Percentiles rank a stretch among this genome's conserved stretches.
Conservation (phyloP, 257 asterid species). For the Gentiana straminea region DNA sequence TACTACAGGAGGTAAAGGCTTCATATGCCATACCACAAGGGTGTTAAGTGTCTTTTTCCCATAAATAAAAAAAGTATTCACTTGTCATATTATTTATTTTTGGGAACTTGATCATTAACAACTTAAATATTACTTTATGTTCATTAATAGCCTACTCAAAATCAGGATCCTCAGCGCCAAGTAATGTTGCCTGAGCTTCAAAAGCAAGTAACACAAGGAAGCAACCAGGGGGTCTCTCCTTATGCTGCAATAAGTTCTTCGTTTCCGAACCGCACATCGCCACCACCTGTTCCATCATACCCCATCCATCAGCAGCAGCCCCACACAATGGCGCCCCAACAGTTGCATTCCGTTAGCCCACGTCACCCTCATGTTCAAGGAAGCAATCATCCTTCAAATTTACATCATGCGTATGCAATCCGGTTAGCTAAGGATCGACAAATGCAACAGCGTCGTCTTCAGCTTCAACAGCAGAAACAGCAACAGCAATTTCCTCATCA, state of each 20-base stretch:
- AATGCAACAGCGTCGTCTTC: conserved; percentile 45
- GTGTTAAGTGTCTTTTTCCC: too few species aligned
- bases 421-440: conserved; percentile 83
- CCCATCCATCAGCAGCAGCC: conserved; percentile 34
- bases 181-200: conserved; percentile 54
- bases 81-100: not conserved
- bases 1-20: too few species aligned
- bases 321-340: conserved; percentile 26
- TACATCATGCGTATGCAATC: conserved; percentile 29
- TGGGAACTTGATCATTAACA: not conserved
- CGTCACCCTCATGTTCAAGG: conserved; percentile 53
- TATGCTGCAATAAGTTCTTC: conserved; percentile 27
- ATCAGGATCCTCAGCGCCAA: conserved; percentile 65
- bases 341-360: conserved; percentile 24
- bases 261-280: conserved; percentile 27
- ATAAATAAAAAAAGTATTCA: too few species aligned
- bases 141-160: conserved; percentile 44
- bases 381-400: conserved; percentile 42
- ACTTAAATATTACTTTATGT: not conserved
- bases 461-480: conserved; percentile 47
- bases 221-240: conserved; percentile 29
- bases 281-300: conserved; percentile 34
- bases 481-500: conserved; percentile 41
- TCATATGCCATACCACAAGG: too few species aligned
- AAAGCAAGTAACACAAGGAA: conserved; percentile 41